These are phyloP conservation scores for Gyromitra esculenta DNA, from an alignment of 2,329 filamentous ascomycete genomes.

Conservation along the genomic window DNA sequence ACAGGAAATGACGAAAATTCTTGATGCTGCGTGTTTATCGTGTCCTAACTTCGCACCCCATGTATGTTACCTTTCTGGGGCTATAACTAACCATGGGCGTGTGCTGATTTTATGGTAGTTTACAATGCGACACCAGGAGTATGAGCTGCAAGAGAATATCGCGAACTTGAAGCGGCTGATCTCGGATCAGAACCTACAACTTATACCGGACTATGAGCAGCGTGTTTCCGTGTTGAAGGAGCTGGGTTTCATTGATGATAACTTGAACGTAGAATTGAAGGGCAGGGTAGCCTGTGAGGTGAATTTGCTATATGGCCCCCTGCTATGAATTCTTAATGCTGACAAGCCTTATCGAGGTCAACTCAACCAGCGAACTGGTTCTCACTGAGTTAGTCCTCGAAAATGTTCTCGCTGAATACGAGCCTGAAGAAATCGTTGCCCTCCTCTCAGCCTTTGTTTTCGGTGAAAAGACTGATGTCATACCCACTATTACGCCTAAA, in stretches of 20 bases:
- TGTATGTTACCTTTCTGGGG: slow-evolving; percentile 66
- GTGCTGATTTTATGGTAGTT: slow-evolving; percentile 67
- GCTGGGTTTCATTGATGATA: slow-evolving; percentile 88
- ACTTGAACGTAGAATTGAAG: slow-evolving; percentile 89
- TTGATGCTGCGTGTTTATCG: slow-evolving; percentile 71
- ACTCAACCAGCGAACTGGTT: slow-evolving; percentile 94
- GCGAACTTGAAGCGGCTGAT: slow-evolving; percentile 84
- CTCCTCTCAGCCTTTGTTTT: slow-evolving; percentile 95
- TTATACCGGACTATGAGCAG: slow-evolving; percentile 96
- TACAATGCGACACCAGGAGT: slow-evolving; percentile 95
- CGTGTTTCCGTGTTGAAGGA: slow-evolving; percentile 91
- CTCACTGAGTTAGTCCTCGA: slow-evolving; percentile 95
- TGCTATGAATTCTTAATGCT: slow-evolving; percentile 3
- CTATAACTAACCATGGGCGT: neutral
- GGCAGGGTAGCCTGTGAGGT: slow-evolving; percentile 96
- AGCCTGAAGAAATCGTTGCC: slow-evolving; percentile 95
- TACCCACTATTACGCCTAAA: slow-evolving; percentile 81
- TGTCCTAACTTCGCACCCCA: slow-evolving; percentile 89
- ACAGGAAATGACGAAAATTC: slow-evolving; percentile 71
- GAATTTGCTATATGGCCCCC: slow-evolving; percentile 53
- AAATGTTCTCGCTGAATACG: slow-evolving; percentile 93
- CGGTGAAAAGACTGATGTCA: slow-evolving; percentile 89
- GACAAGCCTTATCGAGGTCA: slow-evolving; percentile 68
- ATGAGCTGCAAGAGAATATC: slow-evolving; percentile 95
- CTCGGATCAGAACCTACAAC: slow-evolving; percentile 94